These are phyloP conservation scores for Proliferodiscus dingleyae DNA, from an alignment of 2,329 filamentous ascomycete species.

Conservation along the genomic window DNA sequence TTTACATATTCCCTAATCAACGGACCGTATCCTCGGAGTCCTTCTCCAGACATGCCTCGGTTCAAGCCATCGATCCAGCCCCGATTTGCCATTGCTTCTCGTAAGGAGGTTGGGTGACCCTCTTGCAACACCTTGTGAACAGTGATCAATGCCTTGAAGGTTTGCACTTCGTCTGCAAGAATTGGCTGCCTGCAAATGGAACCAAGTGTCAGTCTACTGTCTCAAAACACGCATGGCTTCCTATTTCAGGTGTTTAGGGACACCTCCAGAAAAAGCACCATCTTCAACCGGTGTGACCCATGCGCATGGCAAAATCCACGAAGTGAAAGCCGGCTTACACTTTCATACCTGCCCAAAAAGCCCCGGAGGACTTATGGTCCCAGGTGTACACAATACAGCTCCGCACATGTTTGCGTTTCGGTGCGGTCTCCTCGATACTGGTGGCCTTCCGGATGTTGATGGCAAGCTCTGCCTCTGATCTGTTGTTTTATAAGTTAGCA, in stretches of 20 bases:
- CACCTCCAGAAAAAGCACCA: background rate
- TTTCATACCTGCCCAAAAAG: constrained; percentile 98
- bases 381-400: constrained; percentile 98
- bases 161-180: constrained; percentile 95
- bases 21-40: constrained; percentile 82
- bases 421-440: constrained; percentile 61
- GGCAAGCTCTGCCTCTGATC: constrained; percentile 63
- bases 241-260: background rate
- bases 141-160: constrained; percentile 96
- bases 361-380: constrained; percentile 93
- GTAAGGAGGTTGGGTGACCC: constrained; percentile 81
- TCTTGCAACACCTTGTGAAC: constrained; percentile 97
- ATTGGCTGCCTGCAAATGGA: constrained; percentile 76
- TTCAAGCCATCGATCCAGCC: constrained; percentile 91
- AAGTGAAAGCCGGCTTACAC: constrained; percentile 56
- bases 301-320: constrained; percentile 3
- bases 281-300: background rate
- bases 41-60: constrained; percentile 76
- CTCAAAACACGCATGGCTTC: too few species aligned
- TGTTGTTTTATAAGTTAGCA: constrained; percentile 30
- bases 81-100: constrained; percentile 83
- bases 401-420: constrained; percentile 88
- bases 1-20: constrained; percentile 96
- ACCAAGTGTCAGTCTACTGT: constrained; percentile 9
- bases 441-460: constrained; percentile 69